phyloP scores from a whole-genome alignment of 768 basidiomycete species.

The Mycena vitilis region DNA sequence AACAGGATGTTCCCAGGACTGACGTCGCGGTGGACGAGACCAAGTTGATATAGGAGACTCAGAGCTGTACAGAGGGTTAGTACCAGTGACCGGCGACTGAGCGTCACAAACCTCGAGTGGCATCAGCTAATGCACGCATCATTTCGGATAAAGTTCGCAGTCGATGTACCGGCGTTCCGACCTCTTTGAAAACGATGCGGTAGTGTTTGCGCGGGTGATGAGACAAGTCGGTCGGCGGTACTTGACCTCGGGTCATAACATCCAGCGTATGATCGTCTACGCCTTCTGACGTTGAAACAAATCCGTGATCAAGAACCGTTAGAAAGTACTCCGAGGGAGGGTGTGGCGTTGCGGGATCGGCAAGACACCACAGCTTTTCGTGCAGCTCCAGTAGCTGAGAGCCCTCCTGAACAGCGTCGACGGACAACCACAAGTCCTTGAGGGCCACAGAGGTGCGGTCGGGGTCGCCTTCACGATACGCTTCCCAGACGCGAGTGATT shows the following conservation, averaged over 20 bases:
- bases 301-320: slow-evolving; percentile 8
- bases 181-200: slow-evolving; percentile 17
- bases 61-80: background rate
- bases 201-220: background rate
- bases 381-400: background rate
- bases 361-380: background rate
- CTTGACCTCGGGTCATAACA: background rate
- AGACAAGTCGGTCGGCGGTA: background rate
- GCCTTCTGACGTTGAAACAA: background rate
- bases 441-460: background rate
- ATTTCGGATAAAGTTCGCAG: background rate
- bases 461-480: slow-evolving; percentile 13
- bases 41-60: background rate
- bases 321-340: slow-evolving; percentile 3
- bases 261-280: slow-evolving; percentile 2
- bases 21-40: slow-evolving; percentile 9
- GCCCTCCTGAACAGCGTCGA: slow-evolving; percentile 1
- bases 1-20: slow-evolving; percentile 11
- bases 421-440: slow-evolving; percentile 12
- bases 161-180: background rate
- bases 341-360: background rate
- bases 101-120: slow-evolving; percentile 7
- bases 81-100: background rate
- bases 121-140: slow-evolving; percentile 9
- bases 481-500: slow-evolving; percentile 17